Base-by-base conservation (phyloP, 2,329 filamentous ascomycete genomes). In the Colletotrichum horii region DNA sequence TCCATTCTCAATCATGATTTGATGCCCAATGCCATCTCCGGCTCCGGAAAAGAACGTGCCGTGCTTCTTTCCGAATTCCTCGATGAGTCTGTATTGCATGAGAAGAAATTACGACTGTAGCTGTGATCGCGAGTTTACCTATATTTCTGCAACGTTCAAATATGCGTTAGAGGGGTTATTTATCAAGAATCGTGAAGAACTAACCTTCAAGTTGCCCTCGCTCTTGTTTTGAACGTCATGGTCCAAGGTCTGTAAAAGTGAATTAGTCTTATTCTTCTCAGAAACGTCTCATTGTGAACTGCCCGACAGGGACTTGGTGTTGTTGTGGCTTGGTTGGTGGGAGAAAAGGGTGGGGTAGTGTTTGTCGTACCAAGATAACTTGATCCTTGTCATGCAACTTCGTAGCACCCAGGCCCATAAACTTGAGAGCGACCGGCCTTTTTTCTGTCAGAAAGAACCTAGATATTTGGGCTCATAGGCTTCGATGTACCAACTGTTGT, bases 1-100 rank as follows among this genome's bases (percentile, higher is more conserved):
- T 89, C 95, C 93, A 83, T 95, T 95, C 83, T 98, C 96, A 0
- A 98, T 91, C 94, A 97, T 96, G 79, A 96, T 93, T 83, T 98
- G 96, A 83, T 98, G 96, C 1, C 96, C 73, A 80, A 98, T 98
- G 15, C 95, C 95, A 60, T 91, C 85, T 2, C 94, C 95, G 1
- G 95, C 43, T 22, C 32, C 93, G 2, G 92, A 93, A 80, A 93
- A 98, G 82, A 96, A 96, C 73, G 92, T 88, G 1, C 94, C 94
- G 74, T 98, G 95, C 77, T 92, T 88, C 80, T 90, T 89, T 2
- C 95, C 96, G 85, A 98, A 98, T 77, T 92, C 90, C 82, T 97
- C 92, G 68, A 98, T 98, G 80, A 94, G 90, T 19, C 84, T 82
- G 83, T 98, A 98, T 81, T 98, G 98, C 80, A 93, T 92, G 56